Base-by-base conservation (phyloP, 768 basidiomycete species). In the Austroboletus eburneus region DNA sequence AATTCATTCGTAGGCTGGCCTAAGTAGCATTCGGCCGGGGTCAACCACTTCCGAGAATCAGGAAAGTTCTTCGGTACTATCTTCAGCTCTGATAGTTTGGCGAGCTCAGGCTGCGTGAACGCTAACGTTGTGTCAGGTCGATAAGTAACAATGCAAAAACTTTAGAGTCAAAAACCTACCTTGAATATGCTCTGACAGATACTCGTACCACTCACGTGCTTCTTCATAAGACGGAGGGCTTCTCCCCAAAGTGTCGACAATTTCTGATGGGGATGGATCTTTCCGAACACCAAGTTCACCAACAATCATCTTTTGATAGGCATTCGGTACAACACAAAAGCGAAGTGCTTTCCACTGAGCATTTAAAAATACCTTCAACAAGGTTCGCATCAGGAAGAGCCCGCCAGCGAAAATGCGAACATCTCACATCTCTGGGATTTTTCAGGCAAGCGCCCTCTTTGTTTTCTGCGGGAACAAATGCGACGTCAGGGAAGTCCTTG, bases 11-110 rank as follows among this genome's bases (percentile, higher is more conserved):
- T 12, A 6, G 27, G 27, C 27, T 5, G 68, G 6, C 74, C 76
- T 50, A 91, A 74, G 58, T 83, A 89, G 51, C 87, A 90, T 46
- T 83, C 80, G 9, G 58, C 69, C 3, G 86, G 85, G 21, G 75
- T 63, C 16, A 84, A 56, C 70, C 69, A 78, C 33, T 56, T 70
- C 47, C 62, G 58, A 12, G 47, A 37, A 7, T 60, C 54, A 37
- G 45, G 52, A 17, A 55, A 65, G 43, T 57, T 63, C 2, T 76
- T 67, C 1, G 91, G 91, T 9, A 95, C 83, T 48, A 95, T 81
- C 0, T 72, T 58, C 8, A 73, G 63, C 17, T 66, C 27, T 12
- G 27, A 27, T 6, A 27, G 27, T 27, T 27, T 27, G 27, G 27
- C 27, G 27, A 27, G 7, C 27, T 27, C 27, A 27, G 27, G 12